Conservation (phyloP, 257 asterid species). For the Petrea volubilis region DNA sequence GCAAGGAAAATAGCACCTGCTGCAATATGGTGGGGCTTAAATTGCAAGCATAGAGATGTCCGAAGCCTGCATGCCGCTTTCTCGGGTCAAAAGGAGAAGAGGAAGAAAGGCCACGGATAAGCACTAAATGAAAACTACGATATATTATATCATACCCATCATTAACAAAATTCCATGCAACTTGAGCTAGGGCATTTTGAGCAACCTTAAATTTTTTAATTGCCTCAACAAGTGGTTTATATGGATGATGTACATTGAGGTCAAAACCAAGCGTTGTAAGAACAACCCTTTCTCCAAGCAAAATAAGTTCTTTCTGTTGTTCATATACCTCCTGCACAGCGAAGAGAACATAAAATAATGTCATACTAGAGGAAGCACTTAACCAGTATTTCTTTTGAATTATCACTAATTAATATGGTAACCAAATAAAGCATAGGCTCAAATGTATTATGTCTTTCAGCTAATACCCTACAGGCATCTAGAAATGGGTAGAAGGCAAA, state of each 20-base stretch:
- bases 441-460: not conserved
- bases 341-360: constrained; percentile 24
- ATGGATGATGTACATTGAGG: constrained; percentile 84
- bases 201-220: constrained; percentile 89
- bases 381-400: not conserved
- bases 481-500: not conserved
- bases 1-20: constrained; percentile 91
- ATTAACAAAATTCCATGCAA: constrained; percentile 99
- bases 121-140: constrained; percentile 25
- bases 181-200: constrained; percentile 89
- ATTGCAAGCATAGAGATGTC: constrained; percentile 85
- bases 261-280: constrained; percentile 90
- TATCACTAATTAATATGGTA: not conserved
- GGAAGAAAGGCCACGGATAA: constrained; percentile 47
- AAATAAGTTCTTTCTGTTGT: constrained; percentile 81
- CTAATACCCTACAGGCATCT: not conserved
- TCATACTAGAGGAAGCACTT: not conserved
- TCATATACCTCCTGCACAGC: constrained; percentile 85
- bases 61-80: constrained; percentile 80
- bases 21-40: constrained; percentile 91
- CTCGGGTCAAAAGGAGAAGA: constrained; percentile 66
- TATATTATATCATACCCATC: constrained; percentile 78
- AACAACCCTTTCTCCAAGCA: constrained; percentile 86
- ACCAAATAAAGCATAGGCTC: not conserved
- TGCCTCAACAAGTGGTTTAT: constrained; percentile 96